Evolutionary conservation across 495 filamentous ascomycete genomes (phyloP).

Genomic region (Annulohypoxylon moriforme): DNA sequence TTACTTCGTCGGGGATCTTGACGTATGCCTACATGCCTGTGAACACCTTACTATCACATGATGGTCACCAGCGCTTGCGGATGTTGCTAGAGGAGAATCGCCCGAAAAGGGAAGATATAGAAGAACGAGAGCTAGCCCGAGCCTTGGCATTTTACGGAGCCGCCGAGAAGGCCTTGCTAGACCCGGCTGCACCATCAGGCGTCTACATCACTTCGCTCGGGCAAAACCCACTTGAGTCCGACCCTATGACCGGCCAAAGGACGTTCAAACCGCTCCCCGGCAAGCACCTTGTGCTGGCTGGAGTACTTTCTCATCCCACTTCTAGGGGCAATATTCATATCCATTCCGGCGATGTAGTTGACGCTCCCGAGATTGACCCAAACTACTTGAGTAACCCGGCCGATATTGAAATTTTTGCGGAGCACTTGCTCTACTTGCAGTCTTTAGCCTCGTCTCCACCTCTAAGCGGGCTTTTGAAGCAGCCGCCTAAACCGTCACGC

Average conservation of each 20-base stretch:
- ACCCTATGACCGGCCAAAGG: not conserved
- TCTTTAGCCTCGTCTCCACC: not conserved
- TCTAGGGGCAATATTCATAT: slow-evolving; percentile 70
- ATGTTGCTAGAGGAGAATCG: not conserved
- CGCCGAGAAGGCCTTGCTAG: not conserved
- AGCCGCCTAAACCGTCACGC: not conserved
- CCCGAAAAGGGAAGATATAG: not conserved
- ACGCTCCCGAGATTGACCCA: slow-evolving; percentile 61
- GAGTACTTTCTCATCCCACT: slow-evolving; percentile 60
- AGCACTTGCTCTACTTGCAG: slow-evolving; percentile 15
- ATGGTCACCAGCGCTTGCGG: not conserved
- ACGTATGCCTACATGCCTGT: not conserved
- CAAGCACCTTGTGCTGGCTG: slow-evolving; percentile 55
- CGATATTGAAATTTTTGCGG: slow-evolving; percentile 63
- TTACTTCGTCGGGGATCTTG: not conserved
- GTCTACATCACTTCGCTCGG: not conserved
- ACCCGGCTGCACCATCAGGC: not conserved
- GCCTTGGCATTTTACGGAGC: not conserved
- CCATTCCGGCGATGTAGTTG: slow-evolving; percentile 47
- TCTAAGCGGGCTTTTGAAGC: not conserved
- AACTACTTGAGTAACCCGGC: slow-evolving; percentile 64
- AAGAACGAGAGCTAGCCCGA: not conserved
- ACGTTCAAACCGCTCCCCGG: slow-evolving; percentile 15
- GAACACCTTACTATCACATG: not conserved
- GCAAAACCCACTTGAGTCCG: not conserved